Conservation (phyloP, 2,329 filamentous ascomycete species). For the Ilyonectria robusta region DNA sequence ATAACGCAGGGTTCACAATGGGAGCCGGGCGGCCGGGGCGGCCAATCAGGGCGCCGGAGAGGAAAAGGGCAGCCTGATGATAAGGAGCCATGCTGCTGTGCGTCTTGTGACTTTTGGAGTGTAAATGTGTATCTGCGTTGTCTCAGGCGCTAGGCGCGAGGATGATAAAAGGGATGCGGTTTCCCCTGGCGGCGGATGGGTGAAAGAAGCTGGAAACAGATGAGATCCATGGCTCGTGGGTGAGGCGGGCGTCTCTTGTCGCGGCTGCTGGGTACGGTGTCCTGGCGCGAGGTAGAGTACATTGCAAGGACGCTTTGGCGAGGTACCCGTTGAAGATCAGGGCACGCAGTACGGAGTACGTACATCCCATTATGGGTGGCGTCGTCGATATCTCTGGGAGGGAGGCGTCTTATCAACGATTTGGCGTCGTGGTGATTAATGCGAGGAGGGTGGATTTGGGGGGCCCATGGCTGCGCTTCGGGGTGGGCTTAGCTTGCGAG, state of each 20-base stretch:
- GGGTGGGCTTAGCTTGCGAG: not conserved
- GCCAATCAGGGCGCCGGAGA: constrained; percentile 33
- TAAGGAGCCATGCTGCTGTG: constrained; percentile 15
- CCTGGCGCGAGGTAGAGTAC: constrained; percentile 13
- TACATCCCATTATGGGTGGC: constrained; percentile 21
- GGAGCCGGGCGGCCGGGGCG: constrained; percentile 24
- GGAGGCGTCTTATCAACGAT: constrained; percentile 40
- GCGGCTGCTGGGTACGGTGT: constrained; percentile 2
- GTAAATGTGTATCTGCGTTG: not conserved
- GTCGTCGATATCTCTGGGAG: constrained; percentile 31
- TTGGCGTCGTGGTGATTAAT: constrained; percentile 45
- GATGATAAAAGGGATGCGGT: not conserved
- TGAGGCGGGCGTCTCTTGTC: not conserved
- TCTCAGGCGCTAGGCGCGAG: constrained; percentile 1
- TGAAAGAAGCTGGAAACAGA: not conserved
- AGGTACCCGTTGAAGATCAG: constrained; percentile 3
- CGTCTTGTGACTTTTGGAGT: not conserved
- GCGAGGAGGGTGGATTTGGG: constrained; percentile 12
- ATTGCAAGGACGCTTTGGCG: not conserved
- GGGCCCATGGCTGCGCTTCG: constrained; percentile 1
- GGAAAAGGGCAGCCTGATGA: constrained; percentile 13
- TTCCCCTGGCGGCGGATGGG: not conserved
- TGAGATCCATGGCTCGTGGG: not conserved
- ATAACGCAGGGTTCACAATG: constrained; percentile 24
- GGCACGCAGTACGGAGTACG: not conserved